Evolutionary conservation across 2,329 filamentous ascomycete genomes (phyloP), one percentile per base, ranked within the genome.

Genomic region (Xylariaceae sp.): DNA sequence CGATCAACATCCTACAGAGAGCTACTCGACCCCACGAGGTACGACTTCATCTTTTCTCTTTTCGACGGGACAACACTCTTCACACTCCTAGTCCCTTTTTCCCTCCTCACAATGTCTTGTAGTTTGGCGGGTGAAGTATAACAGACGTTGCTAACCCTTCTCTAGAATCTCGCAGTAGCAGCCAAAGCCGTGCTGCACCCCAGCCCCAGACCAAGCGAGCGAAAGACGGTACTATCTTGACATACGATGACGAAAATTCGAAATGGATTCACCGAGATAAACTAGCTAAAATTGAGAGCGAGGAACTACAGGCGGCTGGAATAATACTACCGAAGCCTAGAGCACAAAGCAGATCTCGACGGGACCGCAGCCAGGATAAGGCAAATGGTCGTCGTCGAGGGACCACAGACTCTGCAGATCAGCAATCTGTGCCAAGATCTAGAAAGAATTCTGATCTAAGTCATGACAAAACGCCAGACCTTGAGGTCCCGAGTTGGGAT

Each of bases 221-320:
- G 26, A 65, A 66, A 39, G 68, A 73, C 20, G 64, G 70, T 27
- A 53, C 62, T 18, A 66, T 69, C 27, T 45, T 68, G 49, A 64
- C 66, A 9, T 61, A 61, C 7, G 74, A 78, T 27, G 73, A 77
- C 27, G 85, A 88, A 56, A 79, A 84, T 56, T 88, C 85, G 26
- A 87, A 90, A 70, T 94, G 90, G 90, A 93, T 94, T 64, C 90
- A 94, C 67, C 79, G 90, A 51, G 90, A 94, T 73, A 93, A 93
- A 73, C 75, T 94, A 57, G 89, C 88, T 49, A 84, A 83, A 67
- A 94, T 93, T 62, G 90, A 94, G 73, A 93, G 78, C 62, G 81
- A 86, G 66, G 90, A 94, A 72, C 79, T 94, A 58, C 87, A 91
- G 69, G 89, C 88, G 54, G 89, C 89, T 6, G 90, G 89, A 24